These are phyloP conservation scores for Pseudogymnoascus sp. DNA, from an alignment of 2,329 filamentous ascomycete species.

Conservation along the genomic window DNA sequence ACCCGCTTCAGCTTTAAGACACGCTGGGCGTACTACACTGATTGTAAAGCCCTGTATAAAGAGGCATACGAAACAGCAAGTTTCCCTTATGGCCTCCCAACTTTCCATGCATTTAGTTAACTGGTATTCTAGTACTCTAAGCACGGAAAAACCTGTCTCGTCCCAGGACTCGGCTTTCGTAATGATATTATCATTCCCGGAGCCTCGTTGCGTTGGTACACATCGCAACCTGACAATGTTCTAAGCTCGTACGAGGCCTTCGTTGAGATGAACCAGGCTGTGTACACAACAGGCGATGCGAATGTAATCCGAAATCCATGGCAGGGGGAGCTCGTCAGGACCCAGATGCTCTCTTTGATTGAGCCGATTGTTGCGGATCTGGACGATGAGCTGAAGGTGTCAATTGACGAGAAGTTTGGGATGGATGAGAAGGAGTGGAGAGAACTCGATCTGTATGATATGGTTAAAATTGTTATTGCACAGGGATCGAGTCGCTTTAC, in stretches of 20 bases:
- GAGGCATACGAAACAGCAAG: slow-evolving; percentile 27
- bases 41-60: slow-evolving; percentile 25
- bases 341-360: slow-evolving; percentile 17
- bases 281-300: slow-evolving; percentile 31
- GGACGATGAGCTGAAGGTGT: slow-evolving; percentile 19
- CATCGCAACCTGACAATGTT: slow-evolving; percentile 32
- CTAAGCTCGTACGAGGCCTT: slow-evolving; percentile 31
- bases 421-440: slow-evolving; percentile 21
- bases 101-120: not conserved
- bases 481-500: slow-evolving; percentile 25
- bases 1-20: slow-evolving; percentile 27
- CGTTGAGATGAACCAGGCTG: slow-evolving; percentile 31
- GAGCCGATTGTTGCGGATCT: slow-evolving; percentile 22
- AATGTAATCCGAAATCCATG: slow-evolving; percentile 30
- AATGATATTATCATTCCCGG: slow-evolving; percentile 36
- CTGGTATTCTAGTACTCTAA: slow-evolving; percentile 31
- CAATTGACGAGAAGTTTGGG: slow-evolving; percentile 21
- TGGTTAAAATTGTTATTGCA: slow-evolving; percentile 22
- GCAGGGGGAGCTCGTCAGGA: slow-evolving; percentile 23
- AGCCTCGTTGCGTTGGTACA: slow-evolving; percentile 32
- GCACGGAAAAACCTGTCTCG: slow-evolving; percentile 32
- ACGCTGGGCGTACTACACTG: slow-evolving; percentile 23
- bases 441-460: slow-evolving; percentile 20
- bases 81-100: not conserved
- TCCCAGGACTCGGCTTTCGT: slow-evolving; percentile 33